phyloP scores from a whole-genome alignment of 805 yeast species.

The Myxozyma sirexii region DNA sequence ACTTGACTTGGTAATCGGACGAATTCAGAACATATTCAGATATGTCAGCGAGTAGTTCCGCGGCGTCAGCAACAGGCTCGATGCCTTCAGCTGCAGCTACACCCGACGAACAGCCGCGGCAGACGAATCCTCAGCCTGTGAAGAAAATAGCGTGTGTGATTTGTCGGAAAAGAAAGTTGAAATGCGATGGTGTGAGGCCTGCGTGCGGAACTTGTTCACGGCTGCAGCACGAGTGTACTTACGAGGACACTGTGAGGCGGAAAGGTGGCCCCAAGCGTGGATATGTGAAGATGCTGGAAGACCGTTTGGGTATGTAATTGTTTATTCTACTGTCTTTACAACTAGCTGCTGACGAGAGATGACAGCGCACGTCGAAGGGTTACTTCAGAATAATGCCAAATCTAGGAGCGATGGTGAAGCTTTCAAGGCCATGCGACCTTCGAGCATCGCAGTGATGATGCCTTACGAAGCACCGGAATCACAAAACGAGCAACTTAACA shows the following conservation, averaged over 20 bases:
- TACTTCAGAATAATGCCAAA: background rate
- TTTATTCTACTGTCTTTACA: background rate
- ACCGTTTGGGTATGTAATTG: constrained; percentile 36
- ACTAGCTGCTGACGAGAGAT: too few relatives aligned
- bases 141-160: constrained; percentile 39
- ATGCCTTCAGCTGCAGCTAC: background rate
- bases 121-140: background rate
- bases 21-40: too few relatives aligned
- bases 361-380: constrained; percentile 27
- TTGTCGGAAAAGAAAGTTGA: constrained; percentile 43
- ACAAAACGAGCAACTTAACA: too few relatives aligned
- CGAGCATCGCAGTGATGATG: background rate
- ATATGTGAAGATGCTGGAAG: constrained; percentile 41
- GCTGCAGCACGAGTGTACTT: constrained; percentile 39
- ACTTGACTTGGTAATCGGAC: too few relatives aligned
- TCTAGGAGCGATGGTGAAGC: background rate
- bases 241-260: constrained; percentile 37
- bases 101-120: background rate
- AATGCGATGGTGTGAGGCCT: constrained; percentile 43
- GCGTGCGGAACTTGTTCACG: constrained; percentile 41
- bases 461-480: background rate
- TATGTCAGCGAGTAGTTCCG: constrained; percentile 4
- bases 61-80: constrained; percentile 8
- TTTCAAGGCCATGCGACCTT: too few relatives aligned
- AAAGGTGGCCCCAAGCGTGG: constrained; percentile 44